phyloP scores from a whole-genome alignment of 306 rosid species.

The Vigna reflexopilosa region DNA sequence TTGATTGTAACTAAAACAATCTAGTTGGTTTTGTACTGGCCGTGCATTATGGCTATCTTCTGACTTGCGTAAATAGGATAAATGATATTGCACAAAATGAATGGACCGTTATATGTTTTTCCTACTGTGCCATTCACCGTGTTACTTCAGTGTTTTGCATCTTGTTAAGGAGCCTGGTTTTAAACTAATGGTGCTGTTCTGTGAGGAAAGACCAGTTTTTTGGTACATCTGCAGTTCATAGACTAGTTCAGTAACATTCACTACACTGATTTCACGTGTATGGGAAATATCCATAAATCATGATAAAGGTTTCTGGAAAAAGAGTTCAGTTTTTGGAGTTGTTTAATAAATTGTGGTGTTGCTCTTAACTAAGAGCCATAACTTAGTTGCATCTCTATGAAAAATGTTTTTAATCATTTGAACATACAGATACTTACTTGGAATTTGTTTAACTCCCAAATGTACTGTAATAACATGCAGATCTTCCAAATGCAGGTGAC shows the following conservation, averaged over 20 bases:
- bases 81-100: slow-evolving; percentile 10
- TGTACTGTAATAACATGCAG: neutral
- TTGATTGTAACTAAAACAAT: slow-evolving; percentile 15
- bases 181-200: slow-evolving; percentile 28
- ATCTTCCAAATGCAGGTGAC: slow-evolving; percentile 53
- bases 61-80: slow-evolving; percentile 11
- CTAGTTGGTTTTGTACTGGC: slow-evolving; percentile 11
- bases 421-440: slow-evolving; percentile 6
- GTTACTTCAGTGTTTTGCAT: slow-evolving; percentile 19
- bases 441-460: slow-evolving; percentile 1
- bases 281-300: neutral
- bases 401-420: slow-evolving; percentile 10
- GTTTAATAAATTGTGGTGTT: slow-evolving; percentile 10
- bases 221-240: neutral
- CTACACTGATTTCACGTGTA: slow-evolving; percentile 1
- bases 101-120: neutral
- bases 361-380: slow-evolving; percentile 18
- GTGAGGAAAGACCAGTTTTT: neutral
- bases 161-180: slow-evolving; percentile 16
- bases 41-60: slow-evolving; percentile 11
- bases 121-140: neutral
- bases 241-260: slow-evolving; percentile 15
- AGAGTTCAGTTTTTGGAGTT: slow-evolving; percentile 8
- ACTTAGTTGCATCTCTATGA: neutral
- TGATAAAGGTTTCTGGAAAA: neutral